A percentile compares a stretch with the other conserved stretches of the same genome.
Evolutionary conservation across 2,329 filamentous ascomycete genomes (phyloP).

Genomic region (Diaporthe capsici): DNA sequence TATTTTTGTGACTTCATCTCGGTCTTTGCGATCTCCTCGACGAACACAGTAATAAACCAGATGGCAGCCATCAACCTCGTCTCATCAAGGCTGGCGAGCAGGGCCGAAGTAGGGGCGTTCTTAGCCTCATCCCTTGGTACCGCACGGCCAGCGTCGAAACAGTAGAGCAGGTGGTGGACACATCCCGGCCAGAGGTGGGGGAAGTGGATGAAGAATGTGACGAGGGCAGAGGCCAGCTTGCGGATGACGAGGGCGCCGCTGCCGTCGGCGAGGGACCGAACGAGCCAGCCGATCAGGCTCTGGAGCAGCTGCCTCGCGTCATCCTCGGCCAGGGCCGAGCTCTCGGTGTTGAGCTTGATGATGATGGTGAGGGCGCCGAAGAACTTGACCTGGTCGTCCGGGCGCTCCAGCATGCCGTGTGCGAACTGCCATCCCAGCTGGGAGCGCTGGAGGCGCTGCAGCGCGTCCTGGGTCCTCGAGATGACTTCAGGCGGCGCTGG

Average conservation of each 20-base stretch:
- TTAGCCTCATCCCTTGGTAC: constrained; percentile 64
- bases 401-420: constrained; percentile 77
- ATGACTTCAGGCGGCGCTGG: constrained; percentile 64
- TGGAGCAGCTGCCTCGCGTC: constrained; percentile 72
- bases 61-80: constrained; percentile 70
- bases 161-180: constrained; percentile 73
- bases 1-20: constrained; percentile 73
- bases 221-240: constrained; percentile 83
- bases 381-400: constrained; percentile 85
- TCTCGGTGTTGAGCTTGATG: constrained; percentile 93
- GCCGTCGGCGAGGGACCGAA: constrained; percentile 65
- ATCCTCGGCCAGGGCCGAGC: constrained; percentile 66
- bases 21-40: constrained; percentile 77
- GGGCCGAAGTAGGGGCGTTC: constrained; percentile 57
- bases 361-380: constrained; percentile 94
- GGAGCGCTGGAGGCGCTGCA: constrained; percentile 85
- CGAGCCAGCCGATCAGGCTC: constrained; percentile 74
- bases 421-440: constrained; percentile 89
- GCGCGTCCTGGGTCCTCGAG: constrained; percentile 74
- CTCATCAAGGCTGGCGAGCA: constrained; percentile 62
- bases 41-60: constrained; percentile 75
- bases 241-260: constrained; percentile 74
- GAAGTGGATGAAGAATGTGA: constrained; percentile 82
- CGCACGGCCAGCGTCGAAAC: constrained; percentile 63
- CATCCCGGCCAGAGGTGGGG: constrained; percentile 77